These are phyloP conservation scores for Spizellomyces punctatus DNA, from an alignment of 192 early-diverging fungal species.

Conservation along the genomic window DNA sequence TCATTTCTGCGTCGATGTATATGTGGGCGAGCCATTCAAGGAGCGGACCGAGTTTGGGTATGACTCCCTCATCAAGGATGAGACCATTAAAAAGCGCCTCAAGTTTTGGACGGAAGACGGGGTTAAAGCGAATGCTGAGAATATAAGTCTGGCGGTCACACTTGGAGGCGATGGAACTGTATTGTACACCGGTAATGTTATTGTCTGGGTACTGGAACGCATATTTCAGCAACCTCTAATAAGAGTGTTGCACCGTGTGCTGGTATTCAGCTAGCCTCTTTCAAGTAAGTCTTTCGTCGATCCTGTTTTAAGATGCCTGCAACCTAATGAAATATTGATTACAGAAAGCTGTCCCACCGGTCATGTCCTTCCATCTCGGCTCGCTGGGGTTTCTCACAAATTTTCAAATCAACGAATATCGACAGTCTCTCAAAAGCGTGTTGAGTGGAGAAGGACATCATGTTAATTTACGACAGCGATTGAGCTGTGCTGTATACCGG, in stretches of 20 bases:
- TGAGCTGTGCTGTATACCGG: slow-evolving; percentile 84
- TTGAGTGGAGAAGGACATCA: slow-evolving; percentile 59
- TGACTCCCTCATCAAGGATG: neutral
- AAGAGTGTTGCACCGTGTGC: no score
- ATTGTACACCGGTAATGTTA: slow-evolving; percentile 72
- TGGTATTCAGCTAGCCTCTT: no score
- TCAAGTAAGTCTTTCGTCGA: no score
- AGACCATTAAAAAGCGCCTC: slow-evolving; percentile 1
- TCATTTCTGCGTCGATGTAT: neutral
- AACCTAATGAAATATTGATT: slow-evolving; percentile 23
- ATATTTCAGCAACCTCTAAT: neutral
- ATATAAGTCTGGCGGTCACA: slow-evolving; percentile 89
- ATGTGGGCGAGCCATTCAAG: neutral
- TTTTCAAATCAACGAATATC: slow-evolving; percentile 71
- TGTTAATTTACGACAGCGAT: slow-evolving; percentile 88
- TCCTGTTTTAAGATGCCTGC: no score
- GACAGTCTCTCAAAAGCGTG: slow-evolving; percentile 60
- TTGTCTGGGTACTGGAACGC: slow-evolving; percentile 29
- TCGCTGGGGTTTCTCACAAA: slow-evolving; percentile 95
- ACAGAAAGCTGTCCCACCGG: slow-evolving; percentile 83
- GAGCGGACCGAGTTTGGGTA: neutral
- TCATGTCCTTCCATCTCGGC: slow-evolving; percentile 92
- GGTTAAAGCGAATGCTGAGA: slow-evolving; percentile 63
- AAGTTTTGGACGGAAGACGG: slow-evolving; percentile 73
- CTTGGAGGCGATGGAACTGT: slow-evolving; percentile 97